Evolutionary conservation across 805 yeast species (phyloP), one percentile per base, ranked within the genome.

Genomic region (Yarrowia sp.): DNA sequence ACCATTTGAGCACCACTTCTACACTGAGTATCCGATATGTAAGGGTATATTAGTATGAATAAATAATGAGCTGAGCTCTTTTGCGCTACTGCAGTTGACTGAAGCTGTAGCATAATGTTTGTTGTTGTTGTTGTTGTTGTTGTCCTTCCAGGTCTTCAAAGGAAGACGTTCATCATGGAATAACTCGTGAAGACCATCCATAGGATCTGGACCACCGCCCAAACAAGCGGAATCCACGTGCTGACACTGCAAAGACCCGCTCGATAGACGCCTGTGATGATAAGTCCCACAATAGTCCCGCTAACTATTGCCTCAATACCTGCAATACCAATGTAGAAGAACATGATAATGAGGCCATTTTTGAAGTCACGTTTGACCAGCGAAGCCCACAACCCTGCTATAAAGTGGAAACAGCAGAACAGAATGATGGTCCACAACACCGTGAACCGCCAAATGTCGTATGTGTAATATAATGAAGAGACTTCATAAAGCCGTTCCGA

Each of bases 191-290:
- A 80, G 42, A 91, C 82, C 74, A 89, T 86, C 76, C 85, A 90
- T 50, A 92, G 74, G 7, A 90, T 82, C 72, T 86, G 87, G 5
- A 89, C 84, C 2, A 89, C 77, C 0, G 87, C 96, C 86, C 93
- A 91, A 67, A 89, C 84, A 71, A 94, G 83, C 0, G 99, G 98
- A 9, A 94, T 86, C 99, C 99, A 94, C 0, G 98, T 91, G 13
- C 96, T 88, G 96, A 95, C 91, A 24, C 89, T 84, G 73, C 94
- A 86, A 30, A 89, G 82, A 0, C 97, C 97, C 0, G 96, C 87
- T 67, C 83, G 81, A 78, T 93, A 93, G 9, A 92, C 84, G 1
- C 92, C 90, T 42, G 88, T 88, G 17, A 90, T 75, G 70, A 95
- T 75, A 13, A 92, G 80, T 0, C 97, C 98, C 47, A 90, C 82